Percentiles rank a stretch among this genome's conserved stretches.
Evolutionary conservation across 495 filamentous ascomycete species (phyloP).

Genomic region (Tuber indicum): DNA sequence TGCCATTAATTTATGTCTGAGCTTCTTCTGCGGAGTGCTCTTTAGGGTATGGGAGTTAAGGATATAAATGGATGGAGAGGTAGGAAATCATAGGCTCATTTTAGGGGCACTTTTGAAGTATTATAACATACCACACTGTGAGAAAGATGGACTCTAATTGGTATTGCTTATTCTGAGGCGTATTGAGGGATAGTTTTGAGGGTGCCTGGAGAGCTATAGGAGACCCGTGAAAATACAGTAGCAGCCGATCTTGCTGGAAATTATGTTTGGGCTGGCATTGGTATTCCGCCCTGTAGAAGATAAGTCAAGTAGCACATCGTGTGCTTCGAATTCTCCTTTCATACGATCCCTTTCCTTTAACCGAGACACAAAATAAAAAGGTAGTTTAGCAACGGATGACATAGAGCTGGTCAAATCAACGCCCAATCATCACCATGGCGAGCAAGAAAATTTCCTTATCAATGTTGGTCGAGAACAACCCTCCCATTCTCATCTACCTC

Average conservation of each 20-base stretch:
- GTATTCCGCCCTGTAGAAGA: neutral
- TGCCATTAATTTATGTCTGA: no score
- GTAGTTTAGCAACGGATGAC: neutral
- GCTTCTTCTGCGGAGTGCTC: no score
- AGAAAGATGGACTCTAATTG: neutral
- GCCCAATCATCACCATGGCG: neutral
- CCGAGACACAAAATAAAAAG: neutral
- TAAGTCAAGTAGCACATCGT: neutral
- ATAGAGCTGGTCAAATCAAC: neutral
- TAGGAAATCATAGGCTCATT: neutral
- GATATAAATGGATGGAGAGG: neutral
- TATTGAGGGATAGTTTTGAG: slow-evolving; percentile 4
- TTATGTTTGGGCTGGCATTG: neutral
- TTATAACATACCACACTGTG: neutral
- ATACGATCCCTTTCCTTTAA: neutral
- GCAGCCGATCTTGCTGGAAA: neutral
- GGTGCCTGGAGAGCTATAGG: neutral
- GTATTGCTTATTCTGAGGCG: neutral
- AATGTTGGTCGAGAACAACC: neutral
- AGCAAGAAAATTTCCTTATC: neutral
- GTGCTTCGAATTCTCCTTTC: neutral
- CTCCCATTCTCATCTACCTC: slow-evolving; percentile 6
- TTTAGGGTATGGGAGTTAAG: no score
- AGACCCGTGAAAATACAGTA: neutral
- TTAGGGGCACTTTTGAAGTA: no score